Percentiles rank a stretch among this genome's conserved stretches.
These are phyloP conservation scores for Straminergon stramineum DNA, from an alignment of 225 moss, liverwort and hornwort genomes.

Conservation along the genomic window DNA sequence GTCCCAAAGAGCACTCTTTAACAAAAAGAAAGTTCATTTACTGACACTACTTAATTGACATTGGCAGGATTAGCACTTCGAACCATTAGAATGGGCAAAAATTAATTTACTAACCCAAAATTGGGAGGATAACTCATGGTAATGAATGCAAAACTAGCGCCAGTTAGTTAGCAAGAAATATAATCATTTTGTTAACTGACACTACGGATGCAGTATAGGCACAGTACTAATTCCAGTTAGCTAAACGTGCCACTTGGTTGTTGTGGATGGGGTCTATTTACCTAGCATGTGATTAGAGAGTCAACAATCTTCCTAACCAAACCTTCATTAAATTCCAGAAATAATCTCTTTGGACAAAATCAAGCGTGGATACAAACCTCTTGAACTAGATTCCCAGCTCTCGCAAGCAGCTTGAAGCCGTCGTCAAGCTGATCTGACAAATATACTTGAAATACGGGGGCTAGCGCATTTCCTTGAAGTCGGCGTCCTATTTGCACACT, in stretches of 20 bases:
- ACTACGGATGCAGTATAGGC: too few species aligned
- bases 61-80: neutral
- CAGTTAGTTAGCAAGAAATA: neutral
- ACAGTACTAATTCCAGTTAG: neutral
- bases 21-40: neutral
- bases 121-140: neutral
- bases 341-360: neutral
- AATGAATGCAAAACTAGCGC: neutral
- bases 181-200: neutral
- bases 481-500: slow-evolving; percentile 46
- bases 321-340: neutral
- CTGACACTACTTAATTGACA: neutral
- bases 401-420: slow-evolving; percentile 69
- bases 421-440: slow-evolving; percentile 51
- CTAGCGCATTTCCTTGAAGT: slow-evolving; percentile 56
- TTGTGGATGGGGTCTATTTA: neutral
- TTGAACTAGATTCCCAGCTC: slow-evolving; percentile 51
- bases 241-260: neutral
- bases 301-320: neutral
- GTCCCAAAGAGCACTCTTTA: neutral
- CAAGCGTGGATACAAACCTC: neutral
- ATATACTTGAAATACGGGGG: slow-evolving; percentile 71
- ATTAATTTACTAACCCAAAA: neutral
- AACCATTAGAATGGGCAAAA: neutral
- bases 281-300: neutral